phyloP scores from a whole-genome alignment of 2,329 filamentous ascomycete species.

The Aspergillus persii region DNA sequence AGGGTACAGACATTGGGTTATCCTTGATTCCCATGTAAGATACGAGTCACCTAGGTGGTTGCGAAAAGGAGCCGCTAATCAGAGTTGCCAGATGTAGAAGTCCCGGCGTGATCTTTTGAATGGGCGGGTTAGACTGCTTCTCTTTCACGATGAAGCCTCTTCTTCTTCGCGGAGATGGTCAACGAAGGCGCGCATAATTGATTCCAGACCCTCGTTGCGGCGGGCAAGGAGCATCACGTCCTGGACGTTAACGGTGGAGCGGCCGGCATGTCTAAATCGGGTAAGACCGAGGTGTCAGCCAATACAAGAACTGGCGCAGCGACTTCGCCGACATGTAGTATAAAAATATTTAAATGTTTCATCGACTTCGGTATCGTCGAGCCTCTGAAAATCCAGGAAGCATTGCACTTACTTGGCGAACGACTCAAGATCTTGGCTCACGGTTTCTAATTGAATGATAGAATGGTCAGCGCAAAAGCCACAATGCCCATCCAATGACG shows the following conservation, averaged over 20 bases:
- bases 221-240: conserved; percentile 86
- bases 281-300: conserved; percentile 11
- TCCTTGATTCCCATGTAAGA: not conserved
- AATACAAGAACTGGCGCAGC: not conserved
- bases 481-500: not conserved
- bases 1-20: not conserved
- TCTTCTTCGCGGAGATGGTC: conserved; percentile 30
- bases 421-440: conserved; percentile 61
- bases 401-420: conserved; percentile 53
- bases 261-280: conserved; percentile 71
- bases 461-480: conserved; percentile 7
- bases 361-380: not conserved
- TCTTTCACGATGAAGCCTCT: not conserved
- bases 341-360: not conserved
- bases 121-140: conserved; percentile 7
- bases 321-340: not conserved
- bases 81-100: not conserved
- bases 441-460: conserved; percentile 43
- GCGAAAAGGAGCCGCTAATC: conserved; percentile 11
- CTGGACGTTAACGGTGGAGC: conserved; percentile 74
- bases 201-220: conserved; percentile 80
- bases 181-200: conserved; percentile 57
- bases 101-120: not conserved
- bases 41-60: not conserved
- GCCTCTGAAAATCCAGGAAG: not conserved